A percentile compares a stretch with the other conserved stretches of the same genome.
Evolutionary conservation across 768 basidiomycete genomes (phyloP).

Genomic region (Boletus pseudo-olivaceus): DNA sequence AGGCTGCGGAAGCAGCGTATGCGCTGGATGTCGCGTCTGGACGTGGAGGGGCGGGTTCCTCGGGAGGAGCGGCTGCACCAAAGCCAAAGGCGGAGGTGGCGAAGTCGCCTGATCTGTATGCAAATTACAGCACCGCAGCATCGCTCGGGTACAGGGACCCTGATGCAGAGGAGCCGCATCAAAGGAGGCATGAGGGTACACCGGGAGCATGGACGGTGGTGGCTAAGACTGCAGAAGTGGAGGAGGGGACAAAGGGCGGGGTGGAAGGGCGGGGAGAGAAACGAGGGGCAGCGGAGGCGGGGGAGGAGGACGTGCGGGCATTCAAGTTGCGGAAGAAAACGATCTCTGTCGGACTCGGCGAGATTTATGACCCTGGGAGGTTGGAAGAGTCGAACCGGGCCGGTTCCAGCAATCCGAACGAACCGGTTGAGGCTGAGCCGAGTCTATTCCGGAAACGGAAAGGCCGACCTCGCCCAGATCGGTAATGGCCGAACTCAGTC

Average conservation of each 20-base stretch:
- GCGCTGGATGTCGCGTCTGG: slow-evolving; percentile 75
- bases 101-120: slow-evolving; percentile 62
- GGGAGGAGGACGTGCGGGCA: slow-evolving; percentile 48
- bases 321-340: slow-evolving; percentile 72
- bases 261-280: slow-evolving; percentile 27
- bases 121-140: slow-evolving; percentile 86
- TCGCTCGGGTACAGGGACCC: slow-evolving; percentile 80
- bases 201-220: slow-evolving; percentile 80
- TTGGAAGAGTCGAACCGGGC: background rate
- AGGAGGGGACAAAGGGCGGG: background rate
- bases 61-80: slow-evolving; percentile 27
- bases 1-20: slow-evolving; percentile 81
- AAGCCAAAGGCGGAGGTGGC: slow-evolving; percentile 39
- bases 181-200: slow-evolving; percentile 60
- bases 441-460: slow-evolving; percentile 23
- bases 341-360: slow-evolving; percentile 57
- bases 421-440: slow-evolving; percentile 4
- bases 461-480: background rate
- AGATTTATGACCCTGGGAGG: slow-evolving; percentile 74
- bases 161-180: slow-evolving; percentile 66
- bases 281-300: slow-evolving; percentile 36
- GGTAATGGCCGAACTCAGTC: too few species aligned
- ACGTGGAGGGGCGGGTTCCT: slow-evolving; percentile 33
- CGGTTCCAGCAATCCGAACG: slow-evolving; percentile 17
- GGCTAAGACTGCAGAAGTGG: slow-evolving; percentile 7